Percentiles rank a stretch among this genome's conserved stretches.
Evolutionary conservation across 2,329 filamentous ascomycete species (phyloP).

Genomic region (Plenodomus tracheiphilus): DNA sequence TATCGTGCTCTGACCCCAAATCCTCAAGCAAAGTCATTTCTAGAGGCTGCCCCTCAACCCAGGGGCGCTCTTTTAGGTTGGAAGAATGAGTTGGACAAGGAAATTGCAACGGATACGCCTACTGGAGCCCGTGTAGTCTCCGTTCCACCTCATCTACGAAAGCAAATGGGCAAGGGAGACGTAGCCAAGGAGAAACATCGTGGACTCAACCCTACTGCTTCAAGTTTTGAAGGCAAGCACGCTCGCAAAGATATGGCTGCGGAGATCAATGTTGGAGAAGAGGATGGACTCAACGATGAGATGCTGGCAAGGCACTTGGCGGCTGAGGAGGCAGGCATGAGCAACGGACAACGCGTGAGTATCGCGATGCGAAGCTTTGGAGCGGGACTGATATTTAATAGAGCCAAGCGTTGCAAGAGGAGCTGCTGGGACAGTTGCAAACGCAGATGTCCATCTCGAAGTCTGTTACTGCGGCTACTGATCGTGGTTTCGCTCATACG

Average conservation of each 20-base stretch:
- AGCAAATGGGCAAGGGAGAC: background rate
- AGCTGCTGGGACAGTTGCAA: too few species aligned
- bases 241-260: background rate
- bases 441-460: too few species aligned
- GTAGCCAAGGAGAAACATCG: too few species aligned
- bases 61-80: background rate
- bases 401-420: background rate
- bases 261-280: background rate
- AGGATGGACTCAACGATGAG: background rate
- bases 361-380: background rate
- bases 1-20: background rate
- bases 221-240: background rate
- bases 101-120: too few species aligned
- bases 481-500: too few species aligned
- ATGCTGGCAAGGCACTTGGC: slow-evolving; percentile 1
- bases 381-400: background rate
- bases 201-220: background rate
- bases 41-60: background rate
- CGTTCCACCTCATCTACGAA: slow-evolving; percentile 4
- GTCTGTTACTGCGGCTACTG: too few species aligned
- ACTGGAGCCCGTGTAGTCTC: too few species aligned
- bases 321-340: background rate
- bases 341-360: background rate
- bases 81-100: slow-evolving; percentile 2
- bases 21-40: background rate